Evolutionary conservation across 352 stramenopile genomes (phyloP), one percentile per base, ranked within the genome.

Genomic region (Globisporangium spiculum): DNA sequence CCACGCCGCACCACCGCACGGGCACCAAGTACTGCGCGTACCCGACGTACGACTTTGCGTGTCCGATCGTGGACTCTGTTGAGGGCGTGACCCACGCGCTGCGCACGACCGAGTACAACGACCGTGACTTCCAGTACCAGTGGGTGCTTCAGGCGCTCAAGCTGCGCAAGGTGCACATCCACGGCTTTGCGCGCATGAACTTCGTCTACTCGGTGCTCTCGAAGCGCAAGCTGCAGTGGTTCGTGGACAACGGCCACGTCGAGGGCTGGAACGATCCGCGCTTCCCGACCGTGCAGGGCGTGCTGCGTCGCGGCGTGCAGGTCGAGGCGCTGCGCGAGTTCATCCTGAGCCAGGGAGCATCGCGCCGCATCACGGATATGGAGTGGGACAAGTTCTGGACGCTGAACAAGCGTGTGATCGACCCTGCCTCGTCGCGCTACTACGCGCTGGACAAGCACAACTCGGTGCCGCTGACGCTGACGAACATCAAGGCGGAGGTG

Each of bases 341-440:
- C 74, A 99, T 99, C 64, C 77, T 99, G 78, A 94, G 84, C 60
- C 97, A 99, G 77, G 98, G 98, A 61, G 96, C 96, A 52, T 98
- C 93, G 57, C 92, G 96, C 60, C 91, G 96, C 68, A 96, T 99
- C 67, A 97, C 98, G 30, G 98, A 98, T 72, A 99, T 99, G 97
- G 97, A 99, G 68, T 99, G 98, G 97, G 96, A 98, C 84, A 99
- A 99, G 77, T 99, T 99, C 73, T 99, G 97, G 97, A 97, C 94
- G 14, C 87, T 98, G 66, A 99, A 99, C 90, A 99, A 99, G 87
- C 97, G 98, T 65, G 90, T 99, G 68, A 90, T 99, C 66, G 98
- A 99, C 80, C 94, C 93, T 14, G 91, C 81, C 18, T 93, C 97
- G 2, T 93, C 89, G 65, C 92, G 98, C 55, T 99, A 98, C 88